Evolutionary conservation across 768 basidiomycete species (phyloP).

Genomic region (Hygrocybe punicea): DNA sequence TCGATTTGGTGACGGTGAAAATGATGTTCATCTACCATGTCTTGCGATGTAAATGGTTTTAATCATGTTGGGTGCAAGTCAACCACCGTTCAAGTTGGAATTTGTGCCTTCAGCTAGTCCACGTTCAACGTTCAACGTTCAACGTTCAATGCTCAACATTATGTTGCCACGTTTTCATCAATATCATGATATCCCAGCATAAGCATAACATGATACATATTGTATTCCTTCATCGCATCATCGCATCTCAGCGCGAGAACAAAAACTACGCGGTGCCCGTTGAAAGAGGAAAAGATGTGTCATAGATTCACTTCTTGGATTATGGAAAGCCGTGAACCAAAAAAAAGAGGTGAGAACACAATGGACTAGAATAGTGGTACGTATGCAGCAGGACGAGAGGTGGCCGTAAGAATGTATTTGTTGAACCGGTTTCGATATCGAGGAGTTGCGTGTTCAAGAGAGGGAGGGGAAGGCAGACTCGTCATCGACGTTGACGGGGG

Average conservation of each 20-base stretch:
- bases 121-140: too few species aligned
- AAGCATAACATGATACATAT: too few species aligned
- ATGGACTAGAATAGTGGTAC: background rate
- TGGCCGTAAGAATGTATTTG: conserved; percentile 1
- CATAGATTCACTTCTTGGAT: too few species aligned
- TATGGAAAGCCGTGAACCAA: background rate
- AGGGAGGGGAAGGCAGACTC: conserved; percentile 88
- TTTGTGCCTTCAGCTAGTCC: too few species aligned
- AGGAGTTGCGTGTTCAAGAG: conserved; percentile 38
- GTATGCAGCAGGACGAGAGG: background rate
- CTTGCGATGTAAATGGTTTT: conserved; percentile 67
- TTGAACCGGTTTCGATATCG: background rate
- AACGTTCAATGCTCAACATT: too few species aligned
- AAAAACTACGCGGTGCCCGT: too few species aligned
- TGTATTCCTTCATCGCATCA: too few species aligned
- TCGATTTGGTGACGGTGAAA: background rate
- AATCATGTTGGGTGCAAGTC: conserved; percentile 38
- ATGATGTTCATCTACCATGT: conserved; percentile 67
- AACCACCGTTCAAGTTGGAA: background rate
- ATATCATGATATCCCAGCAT: too few species aligned
- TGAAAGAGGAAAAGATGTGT: too few species aligned
- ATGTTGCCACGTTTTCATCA: too few species aligned
- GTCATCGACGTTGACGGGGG: conserved; percentile 72
- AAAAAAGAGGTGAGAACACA: background rate
- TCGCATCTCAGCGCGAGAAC: too few species aligned